Evolutionary conservation across 169 alveolate species (phyloP).

Genomic region (Babesia gibsoni): DNA sequence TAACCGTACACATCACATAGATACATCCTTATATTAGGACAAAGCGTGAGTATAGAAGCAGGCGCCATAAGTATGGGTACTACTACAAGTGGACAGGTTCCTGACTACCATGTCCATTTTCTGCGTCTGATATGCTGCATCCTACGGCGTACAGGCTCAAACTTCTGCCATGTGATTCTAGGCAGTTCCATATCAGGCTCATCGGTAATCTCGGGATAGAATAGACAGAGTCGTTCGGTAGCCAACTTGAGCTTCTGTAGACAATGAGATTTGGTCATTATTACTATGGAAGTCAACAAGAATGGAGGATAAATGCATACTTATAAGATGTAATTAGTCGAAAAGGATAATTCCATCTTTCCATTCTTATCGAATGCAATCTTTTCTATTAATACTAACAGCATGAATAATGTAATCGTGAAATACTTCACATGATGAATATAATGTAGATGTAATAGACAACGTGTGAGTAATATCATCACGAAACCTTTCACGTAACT

Average conservation of each 20-base stretch:
- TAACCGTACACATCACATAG: background rate
- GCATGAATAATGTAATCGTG: too few relatives aligned
- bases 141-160: constrained; percentile 2
- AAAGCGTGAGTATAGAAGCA: constrained; percentile 48
- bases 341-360: too few relatives aligned
- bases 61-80: constrained; percentile 58
- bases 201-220: constrained; percentile 45
- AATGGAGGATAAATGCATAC: too few relatives aligned
- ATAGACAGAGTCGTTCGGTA: constrained; percentile 24
- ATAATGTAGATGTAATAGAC: background rate
- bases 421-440: too few relatives aligned
- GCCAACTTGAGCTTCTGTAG: constrained; percentile 45
- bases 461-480: background rate
- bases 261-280: background rate
- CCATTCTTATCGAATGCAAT: too few relatives aligned
- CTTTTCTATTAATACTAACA: too few relatives aligned
- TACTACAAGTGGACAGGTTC: constrained; percentile 63
- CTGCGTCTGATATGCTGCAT: constrained; percentile 43
- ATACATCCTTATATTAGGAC: constrained; percentile 15
- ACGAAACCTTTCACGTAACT: background rate
- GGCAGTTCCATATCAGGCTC: background rate
- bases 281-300: too few relatives aligned
- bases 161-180: constrained; percentile 18
- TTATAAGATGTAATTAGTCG: too few relatives aligned
- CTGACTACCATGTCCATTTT: constrained; percentile 59